Evolutionary conservation across 257 asterid species (phyloP).

Genomic region (Capsicum pubescens): DNA sequence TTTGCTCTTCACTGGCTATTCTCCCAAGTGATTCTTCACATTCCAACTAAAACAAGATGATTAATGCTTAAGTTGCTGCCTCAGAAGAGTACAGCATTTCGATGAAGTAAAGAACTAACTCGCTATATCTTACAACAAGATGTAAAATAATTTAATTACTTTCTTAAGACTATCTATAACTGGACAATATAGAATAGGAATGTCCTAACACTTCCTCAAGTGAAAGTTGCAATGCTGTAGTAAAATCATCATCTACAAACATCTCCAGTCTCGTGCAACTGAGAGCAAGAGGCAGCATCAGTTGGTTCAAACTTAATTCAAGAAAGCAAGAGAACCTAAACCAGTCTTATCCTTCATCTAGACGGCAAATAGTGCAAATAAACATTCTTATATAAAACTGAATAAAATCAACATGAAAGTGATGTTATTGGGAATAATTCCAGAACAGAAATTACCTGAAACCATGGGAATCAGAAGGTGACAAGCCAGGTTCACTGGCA

Average conservation of each 20-base stretch:
- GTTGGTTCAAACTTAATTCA: not conserved
- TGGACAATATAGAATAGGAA: not conserved
- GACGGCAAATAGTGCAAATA: not conserved
- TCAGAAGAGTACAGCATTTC: conserved; percentile 3
- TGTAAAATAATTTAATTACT: not conserved
- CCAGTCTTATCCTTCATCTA: not conserved
- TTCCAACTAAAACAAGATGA: conserved; percentile 23
- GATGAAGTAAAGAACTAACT: not conserved
- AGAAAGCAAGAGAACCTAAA: not conserved
- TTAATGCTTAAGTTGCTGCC: conserved; percentile 11
- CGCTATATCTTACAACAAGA: not conserved
- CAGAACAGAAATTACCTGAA: conserved; percentile 58
- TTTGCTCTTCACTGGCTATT: not conserved
- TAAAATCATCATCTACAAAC: conserved; percentile 15
- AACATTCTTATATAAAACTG: not conserved
- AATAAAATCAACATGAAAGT: conserved; percentile 16
- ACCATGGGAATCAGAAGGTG: conserved; percentile 67
- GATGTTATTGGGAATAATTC: conserved; percentile 16
- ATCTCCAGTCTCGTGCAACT: conserved; percentile 9
- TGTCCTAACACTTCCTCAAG: not conserved
- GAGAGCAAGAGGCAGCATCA: not conserved
- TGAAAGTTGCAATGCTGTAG: conserved; percentile 19
- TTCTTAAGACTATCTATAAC: conserved; percentile 19
- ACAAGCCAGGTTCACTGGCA: conserved; percentile 68
- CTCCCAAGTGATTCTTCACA: conserved; percentile 12